phyloP scores from a whole-genome alignment of 352 stramenopile species.

The Globisporangium carolinianum region DNA sequence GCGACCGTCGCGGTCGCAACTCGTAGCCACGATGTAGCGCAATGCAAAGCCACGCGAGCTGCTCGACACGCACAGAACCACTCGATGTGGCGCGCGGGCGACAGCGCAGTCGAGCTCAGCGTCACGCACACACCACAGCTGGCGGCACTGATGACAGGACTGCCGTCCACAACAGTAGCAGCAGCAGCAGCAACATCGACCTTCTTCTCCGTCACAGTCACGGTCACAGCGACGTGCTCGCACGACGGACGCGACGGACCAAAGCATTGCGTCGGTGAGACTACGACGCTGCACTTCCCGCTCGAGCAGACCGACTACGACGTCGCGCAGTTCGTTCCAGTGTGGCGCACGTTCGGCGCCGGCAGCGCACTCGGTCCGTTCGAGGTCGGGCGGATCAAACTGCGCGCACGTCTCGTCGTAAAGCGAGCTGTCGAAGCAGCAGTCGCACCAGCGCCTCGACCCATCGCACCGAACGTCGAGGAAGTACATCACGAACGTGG shows the following conservation, averaged over 20 bases:
- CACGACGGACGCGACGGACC: background rate
- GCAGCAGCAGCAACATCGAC: background rate
- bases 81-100: slow-evolving; percentile 22
- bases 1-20: slow-evolving; percentile 2
- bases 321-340: slow-evolving; percentile 22
- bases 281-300: slow-evolving; percentile 18
- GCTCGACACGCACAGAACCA: slow-evolving; percentile 26
- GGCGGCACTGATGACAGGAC: background rate
- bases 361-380: slow-evolving; percentile 7
- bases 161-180: background rate
- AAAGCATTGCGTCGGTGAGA: slow-evolving; percentile 17
- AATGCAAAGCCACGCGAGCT: slow-evolving; percentile 12
- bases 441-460: slow-evolving; percentile 2
- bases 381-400: slow-evolving; percentile 26
- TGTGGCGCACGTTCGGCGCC: slow-evolving; percentile 13
- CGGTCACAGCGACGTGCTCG: background rate
- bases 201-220: slow-evolving; percentile 7
- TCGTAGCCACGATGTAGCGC: background rate
- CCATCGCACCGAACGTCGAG: too few relatives aligned
- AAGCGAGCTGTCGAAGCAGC: slow-evolving; percentile 4
- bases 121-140: background rate
- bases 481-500: background rate
- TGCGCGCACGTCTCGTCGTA: slow-evolving; percentile 22
- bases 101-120: slow-evolving; percentile 15
- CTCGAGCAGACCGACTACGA: slow-evolving; percentile 18